Evolutionary conservation across 345 rosid species (phyloP).

Genomic region (Syzygium aqueum): DNA sequence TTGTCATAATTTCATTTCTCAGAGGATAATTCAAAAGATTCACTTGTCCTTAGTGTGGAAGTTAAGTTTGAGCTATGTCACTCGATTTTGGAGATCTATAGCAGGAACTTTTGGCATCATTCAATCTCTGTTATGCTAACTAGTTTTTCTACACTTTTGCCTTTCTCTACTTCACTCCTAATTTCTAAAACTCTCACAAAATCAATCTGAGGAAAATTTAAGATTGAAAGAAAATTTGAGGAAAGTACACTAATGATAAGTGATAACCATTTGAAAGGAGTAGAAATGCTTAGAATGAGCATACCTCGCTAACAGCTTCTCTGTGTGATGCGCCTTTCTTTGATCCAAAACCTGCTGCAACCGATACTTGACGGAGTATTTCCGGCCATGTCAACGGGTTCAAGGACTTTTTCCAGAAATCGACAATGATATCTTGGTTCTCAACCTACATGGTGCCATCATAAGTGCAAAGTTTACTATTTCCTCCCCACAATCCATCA

Average conservation of each 20-base stretch:
- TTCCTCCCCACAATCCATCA: neutral
- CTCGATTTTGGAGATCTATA: neutral
- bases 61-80: neutral
- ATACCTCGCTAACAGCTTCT: conserved; percentile 66
- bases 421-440: conserved; percentile 47
- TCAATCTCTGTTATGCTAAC: neutral
- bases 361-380: conserved; percentile 66
- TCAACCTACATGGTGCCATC: conserved; percentile 46
- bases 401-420: conserved; percentile 73
- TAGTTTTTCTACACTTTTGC: neutral
- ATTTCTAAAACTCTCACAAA: neutral
- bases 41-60: neutral
- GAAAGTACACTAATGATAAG: neutral
- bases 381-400: conserved; percentile 95
- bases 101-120: neutral
- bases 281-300: neutral
- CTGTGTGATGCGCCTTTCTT: conserved; percentile 36
- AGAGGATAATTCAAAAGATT: neutral
- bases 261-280: neutral
- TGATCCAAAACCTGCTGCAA: conserved; percentile 94
- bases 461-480: neutral
- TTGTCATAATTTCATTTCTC: neutral
- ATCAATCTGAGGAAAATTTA: neutral
- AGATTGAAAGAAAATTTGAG: neutral
- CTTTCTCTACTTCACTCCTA: neutral